Evolutionary conservation across 768 basidiomycete genomes (phyloP).

Genomic region (Termitomyces sp.): DNA sequence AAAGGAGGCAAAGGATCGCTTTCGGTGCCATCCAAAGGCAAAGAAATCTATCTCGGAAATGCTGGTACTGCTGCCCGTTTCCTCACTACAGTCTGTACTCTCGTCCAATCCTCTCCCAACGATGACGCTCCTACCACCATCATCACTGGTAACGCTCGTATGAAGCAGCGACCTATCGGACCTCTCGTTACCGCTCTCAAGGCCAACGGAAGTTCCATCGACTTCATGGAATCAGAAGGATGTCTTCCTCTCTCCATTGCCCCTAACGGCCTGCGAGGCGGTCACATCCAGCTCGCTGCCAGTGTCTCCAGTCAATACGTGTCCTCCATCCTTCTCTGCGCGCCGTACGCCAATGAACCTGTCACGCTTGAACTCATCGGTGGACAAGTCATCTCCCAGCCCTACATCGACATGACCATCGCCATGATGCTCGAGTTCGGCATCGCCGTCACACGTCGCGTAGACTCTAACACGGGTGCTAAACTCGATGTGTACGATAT

Average conservation of each 20-base stretch:
- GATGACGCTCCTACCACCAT: constrained; percentile 52
- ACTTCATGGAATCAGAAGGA: constrained; percentile 75
- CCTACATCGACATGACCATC: constrained; percentile 99
- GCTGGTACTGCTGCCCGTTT: constrained; percentile 98
- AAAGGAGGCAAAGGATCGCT: constrained; percentile 81
- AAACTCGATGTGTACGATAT: constrained; percentile 82
- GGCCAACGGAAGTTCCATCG: constrained; percentile 74
- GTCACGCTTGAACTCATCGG: constrained; percentile 88
- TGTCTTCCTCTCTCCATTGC: constrained; percentile 87
- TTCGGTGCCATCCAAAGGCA: constrained; percentile 70
- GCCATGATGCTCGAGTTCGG: constrained; percentile 97
- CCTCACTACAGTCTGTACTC: constrained; percentile 92
- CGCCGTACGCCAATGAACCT: constrained; percentile 85
- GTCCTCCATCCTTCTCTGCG: constrained; percentile 93
- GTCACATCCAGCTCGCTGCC: constrained; percentile 82
- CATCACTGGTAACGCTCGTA: constrained; percentile 96
- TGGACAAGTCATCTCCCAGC: constrained; percentile 95
- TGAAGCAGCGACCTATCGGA: constrained; percentile 98
- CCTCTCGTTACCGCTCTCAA: constrained; percentile 89
- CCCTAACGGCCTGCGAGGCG: constrained; percentile 80
- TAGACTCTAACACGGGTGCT: constrained; percentile 55
- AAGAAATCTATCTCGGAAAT: constrained; percentile 93
- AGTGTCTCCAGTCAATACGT: constrained; percentile 98
- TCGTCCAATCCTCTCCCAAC: constrained; percentile 52
- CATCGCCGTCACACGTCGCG: constrained; percentile 64